These are phyloP conservation scores for Colletotrichum incanum DNA, from an alignment of 2,329 filamentous ascomycete genomes.

Conservation along the genomic window DNA sequence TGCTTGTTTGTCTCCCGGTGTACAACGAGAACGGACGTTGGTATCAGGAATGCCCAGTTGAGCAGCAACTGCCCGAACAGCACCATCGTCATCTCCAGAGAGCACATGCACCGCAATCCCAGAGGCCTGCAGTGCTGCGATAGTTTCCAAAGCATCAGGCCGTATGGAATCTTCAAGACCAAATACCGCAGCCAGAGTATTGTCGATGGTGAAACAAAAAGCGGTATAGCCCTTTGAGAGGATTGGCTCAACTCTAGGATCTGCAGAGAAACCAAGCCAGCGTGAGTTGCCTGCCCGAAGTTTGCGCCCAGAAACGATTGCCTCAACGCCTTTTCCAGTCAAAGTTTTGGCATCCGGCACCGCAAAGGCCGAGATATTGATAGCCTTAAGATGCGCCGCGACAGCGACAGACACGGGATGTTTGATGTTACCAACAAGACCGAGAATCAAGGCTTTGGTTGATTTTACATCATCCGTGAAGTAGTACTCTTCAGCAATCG, in stretches of 20 bases:
- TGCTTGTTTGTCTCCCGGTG: constrained; percentile 62
- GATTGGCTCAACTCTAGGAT: constrained; percentile 53
- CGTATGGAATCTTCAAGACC: constrained; percentile 65
- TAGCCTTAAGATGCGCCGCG: constrained; percentile 55
- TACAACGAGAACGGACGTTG: constrained; percentile 60
- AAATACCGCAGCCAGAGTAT: constrained; percentile 57
- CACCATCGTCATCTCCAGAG: constrained; percentile 68
- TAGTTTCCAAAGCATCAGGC: constrained; percentile 55
- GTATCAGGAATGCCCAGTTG: constrained; percentile 57
- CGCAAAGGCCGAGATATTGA: constrained; percentile 9
- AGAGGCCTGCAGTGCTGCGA: constrained; percentile 55
- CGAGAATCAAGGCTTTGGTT: constrained; percentile 32
- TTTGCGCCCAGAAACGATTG: constrained; percentile 43
- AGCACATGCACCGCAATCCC: constrained; percentile 64
- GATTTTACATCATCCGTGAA: constrained; percentile 19
- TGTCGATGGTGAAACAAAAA: constrained; percentile 63
- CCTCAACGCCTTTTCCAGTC: constrained; percentile 64
- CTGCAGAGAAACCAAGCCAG: constrained; percentile 59
- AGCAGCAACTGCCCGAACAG: constrained; percentile 59
- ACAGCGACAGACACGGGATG: constrained; percentile 70
- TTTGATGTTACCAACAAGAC: constrained; percentile 56
- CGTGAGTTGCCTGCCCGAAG: constrained; percentile 66
- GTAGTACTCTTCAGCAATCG: constrained; percentile 57
- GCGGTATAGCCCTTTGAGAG: constrained; percentile 58
- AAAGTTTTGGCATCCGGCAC: constrained; percentile 55